A percentile compares a stretch with the other conserved stretches of the same genome.
Evolutionary conservation across 1,139 yeast species (phyloP).

Genomic region (Hemisphaericaspora xylofermentans): DNA sequence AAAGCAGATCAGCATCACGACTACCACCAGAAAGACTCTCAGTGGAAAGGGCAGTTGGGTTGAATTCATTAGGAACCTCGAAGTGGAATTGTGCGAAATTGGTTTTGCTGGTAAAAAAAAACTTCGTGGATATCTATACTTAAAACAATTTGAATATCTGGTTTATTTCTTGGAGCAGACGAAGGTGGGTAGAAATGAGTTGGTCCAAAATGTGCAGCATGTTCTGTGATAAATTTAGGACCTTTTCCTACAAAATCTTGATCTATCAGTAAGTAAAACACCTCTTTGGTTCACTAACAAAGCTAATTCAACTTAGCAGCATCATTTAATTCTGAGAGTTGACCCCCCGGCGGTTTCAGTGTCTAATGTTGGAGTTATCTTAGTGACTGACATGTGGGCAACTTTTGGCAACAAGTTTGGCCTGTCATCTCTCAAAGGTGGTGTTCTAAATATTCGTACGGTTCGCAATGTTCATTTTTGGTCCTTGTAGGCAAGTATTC

Average conservation of each 20-base stretch:
- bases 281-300: slow-evolving; percentile 65
- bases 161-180: slow-evolving; percentile 59
- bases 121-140: slow-evolving; percentile 39
- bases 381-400: slow-evolving; percentile 29
- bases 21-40: slow-evolving; percentile 70
- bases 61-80: slow-evolving; percentile 68
- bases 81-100: slow-evolving; percentile 57
- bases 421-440: slow-evolving; percentile 54
- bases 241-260: slow-evolving; percentile 64
- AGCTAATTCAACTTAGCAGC: slow-evolving; percentile 64
- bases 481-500: slow-evolving; percentile 55
- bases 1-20: slow-evolving; percentile 76
- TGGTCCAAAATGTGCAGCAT: slow-evolving; percentile 64
- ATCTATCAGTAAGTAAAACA: slow-evolving; percentile 62
- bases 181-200: slow-evolving; percentile 75
- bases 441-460: slow-evolving; percentile 48
- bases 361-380: slow-evolving; percentile 65
- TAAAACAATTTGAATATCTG: slow-evolving; percentile 64
- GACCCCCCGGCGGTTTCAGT: slow-evolving; percentile 60
- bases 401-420: slow-evolving; percentile 47
- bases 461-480: slow-evolving; percentile 39
- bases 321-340: slow-evolving; percentile 51
- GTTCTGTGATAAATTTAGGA: slow-evolving; percentile 49
- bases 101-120: slow-evolving; percentile 33
- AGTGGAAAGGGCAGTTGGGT: slow-evolving; percentile 67